These are phyloP conservation scores for Hapsidospora chrysogenum DNA, from an alignment of 495 filamentous ascomycete species.

Conservation along the genomic window DNA sequence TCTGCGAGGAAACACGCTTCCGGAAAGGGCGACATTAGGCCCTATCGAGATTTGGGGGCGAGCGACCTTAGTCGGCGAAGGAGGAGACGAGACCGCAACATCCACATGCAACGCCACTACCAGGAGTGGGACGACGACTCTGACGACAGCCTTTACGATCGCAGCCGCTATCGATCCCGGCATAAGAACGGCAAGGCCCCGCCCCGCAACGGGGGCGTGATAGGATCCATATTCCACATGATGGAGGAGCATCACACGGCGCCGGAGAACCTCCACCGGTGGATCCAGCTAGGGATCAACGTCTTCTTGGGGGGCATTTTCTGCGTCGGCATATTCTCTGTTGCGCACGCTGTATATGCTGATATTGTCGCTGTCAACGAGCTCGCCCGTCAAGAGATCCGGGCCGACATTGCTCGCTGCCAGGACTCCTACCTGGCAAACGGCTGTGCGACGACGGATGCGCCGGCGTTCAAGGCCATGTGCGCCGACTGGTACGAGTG, in stretches of 20 bases:
- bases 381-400: slow-evolving; percentile 41
- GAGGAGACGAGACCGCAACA: slow-evolving; percentile 28
- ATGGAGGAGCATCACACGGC: slow-evolving; percentile 68
- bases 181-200: slow-evolving; percentile 7
- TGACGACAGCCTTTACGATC: slow-evolving; percentile 16
- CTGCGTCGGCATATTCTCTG: slow-evolving; percentile 53
- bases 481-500: slow-evolving; percentile 74
- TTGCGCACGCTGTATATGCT: slow-evolving; percentile 50
- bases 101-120: slow-evolving; percentile 17
- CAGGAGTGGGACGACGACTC: slow-evolving; percentile 40
- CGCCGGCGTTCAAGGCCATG: slow-evolving; percentile 53
- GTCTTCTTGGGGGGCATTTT: slow-evolving; percentile 46
- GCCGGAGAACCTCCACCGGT: slow-evolving; percentile 74
- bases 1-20: slow-evolving; percentile 23
- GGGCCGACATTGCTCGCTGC: slow-evolving; percentile 59
- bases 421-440: slow-evolving; percentile 54
- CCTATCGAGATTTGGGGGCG: slow-evolving; percentile 12
- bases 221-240: slow-evolving; percentile 44
- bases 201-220: slow-evolving; percentile 16
- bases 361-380: slow-evolving; percentile 62
- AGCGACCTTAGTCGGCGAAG: slow-evolving; percentile 20
- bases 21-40: slow-evolving; percentile 22
- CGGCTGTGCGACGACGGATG: slow-evolving; percentile 37
- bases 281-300: slow-evolving; percentile 70
- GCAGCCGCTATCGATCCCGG: slow-evolving; percentile 4